phyloP scores from a whole-genome alignment of 805 yeast genomes.

The Candida ovalis region DNA sequence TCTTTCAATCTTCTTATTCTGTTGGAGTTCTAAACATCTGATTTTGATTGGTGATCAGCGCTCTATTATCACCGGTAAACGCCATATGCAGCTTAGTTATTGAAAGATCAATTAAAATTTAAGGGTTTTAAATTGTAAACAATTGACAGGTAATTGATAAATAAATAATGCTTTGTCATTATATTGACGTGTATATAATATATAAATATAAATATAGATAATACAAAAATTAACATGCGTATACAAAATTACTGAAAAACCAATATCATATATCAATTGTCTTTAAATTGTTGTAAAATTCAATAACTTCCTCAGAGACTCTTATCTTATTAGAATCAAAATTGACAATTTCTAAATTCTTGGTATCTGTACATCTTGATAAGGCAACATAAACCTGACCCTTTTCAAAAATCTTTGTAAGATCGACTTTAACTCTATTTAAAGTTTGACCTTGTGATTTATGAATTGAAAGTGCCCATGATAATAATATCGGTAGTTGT shows the following conservation, averaged over 20 bases:
- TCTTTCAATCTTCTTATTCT: too few relatives aligned
- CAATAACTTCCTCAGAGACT: conserved; percentile 56
- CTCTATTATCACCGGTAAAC: too few relatives aligned
- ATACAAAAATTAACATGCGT: too few relatives aligned
- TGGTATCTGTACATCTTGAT: conserved; percentile 70
- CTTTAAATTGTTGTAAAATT: conserved; percentile 52
- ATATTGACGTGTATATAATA: too few relatives aligned
- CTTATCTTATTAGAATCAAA: conserved; percentile 56
- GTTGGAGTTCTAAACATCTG: too few relatives aligned
- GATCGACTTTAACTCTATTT: conserved; percentile 64
- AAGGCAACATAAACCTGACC: conserved; percentile 85
- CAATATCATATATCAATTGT: conserved; percentile 2
- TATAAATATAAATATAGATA: too few relatives aligned
- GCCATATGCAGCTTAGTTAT: too few relatives aligned
- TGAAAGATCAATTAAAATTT: too few relatives aligned
- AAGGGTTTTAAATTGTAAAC: too few relatives aligned
- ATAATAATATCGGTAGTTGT: conserved; percentile 67
- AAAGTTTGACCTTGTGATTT: conserved; percentile 85
- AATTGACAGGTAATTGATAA: too few relatives aligned
- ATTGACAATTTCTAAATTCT: conserved; percentile 60
- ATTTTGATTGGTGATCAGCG: too few relatives aligned
- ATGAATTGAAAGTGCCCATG: conserved; percentile 85
- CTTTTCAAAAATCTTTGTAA: conserved; percentile 64
- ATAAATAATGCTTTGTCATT: too few relatives aligned
- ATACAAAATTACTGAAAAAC: background rate